phyloP scores from a whole-genome alignment of 2,329 filamentous ascomycete species.

The Acrocalymma vagum region DNA sequence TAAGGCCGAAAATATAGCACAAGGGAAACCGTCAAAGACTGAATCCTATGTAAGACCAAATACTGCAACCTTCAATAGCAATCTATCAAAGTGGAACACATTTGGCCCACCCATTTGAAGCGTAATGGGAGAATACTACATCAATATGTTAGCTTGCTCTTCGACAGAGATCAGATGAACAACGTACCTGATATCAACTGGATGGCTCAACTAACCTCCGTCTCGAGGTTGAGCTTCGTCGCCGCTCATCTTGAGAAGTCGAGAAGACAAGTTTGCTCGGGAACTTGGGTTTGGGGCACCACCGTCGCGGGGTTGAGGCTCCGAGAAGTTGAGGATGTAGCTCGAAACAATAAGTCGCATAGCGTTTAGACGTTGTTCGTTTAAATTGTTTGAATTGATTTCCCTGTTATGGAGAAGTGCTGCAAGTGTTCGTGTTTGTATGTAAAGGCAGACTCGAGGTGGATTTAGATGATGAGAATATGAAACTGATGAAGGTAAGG shows the following conservation, averaged over 20 bases:
- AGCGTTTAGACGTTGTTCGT: conserved; percentile 12
- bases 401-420: conserved; percentile 14
- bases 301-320: conserved; percentile 41
- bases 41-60: neutral
- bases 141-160: conserved; percentile 17
- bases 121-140: conserved; percentile 11
- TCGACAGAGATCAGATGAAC: neutral
- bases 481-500: conserved; percentile 12
- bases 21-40: conserved; percentile 1
- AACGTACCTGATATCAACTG: conserved; percentile 21
- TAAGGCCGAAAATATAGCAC: neutral
- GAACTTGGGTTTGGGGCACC: conserved; percentile 37
- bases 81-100: no score
- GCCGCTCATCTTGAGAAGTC: conserved; percentile 22
- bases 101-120: neutral
- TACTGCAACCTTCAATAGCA: no score
- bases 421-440: no score
- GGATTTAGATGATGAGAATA: conserved; percentile 16
- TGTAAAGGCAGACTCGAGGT: conserved; percentile 16
- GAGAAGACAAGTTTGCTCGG: conserved; percentile 19
- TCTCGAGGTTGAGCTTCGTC: conserved; percentile 35
- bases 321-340: conserved; percentile 19
- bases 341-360: conserved; percentile 24
- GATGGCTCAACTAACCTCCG: conserved; percentile 34
- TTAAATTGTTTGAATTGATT: conserved; percentile 11